Conservation (phyloP, 2,329 filamentous ascomycete species). For the Hypoxylon sp. region DNA sequence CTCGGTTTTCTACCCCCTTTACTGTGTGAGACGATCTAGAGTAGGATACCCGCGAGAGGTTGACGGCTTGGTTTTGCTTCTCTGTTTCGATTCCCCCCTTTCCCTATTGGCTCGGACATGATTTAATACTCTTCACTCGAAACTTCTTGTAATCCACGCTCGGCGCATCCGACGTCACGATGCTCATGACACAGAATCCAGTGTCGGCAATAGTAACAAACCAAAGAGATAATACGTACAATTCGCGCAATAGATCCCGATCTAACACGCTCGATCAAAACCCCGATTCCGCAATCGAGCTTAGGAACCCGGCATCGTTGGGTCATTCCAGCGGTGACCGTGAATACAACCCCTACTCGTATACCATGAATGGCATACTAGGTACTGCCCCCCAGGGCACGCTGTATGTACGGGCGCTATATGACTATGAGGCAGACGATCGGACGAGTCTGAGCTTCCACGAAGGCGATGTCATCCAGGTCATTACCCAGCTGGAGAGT, state of each 20-base stretch:
- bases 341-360: slow-evolving; percentile 44
- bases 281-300: slow-evolving; percentile 45
- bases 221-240: slow-evolving; percentile 52
- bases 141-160: slow-evolving; percentile 29
- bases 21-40: slow-evolving; percentile 16
- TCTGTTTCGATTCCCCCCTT: slow-evolving; percentile 11
- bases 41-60: slow-evolving; percentile 10
- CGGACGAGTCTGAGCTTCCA: slow-evolving; percentile 96
- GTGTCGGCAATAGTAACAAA: slow-evolving; percentile 56
- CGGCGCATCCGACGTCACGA: slow-evolving; percentile 52
- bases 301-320: slow-evolving; percentile 47
- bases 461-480: slow-evolving; percentile 96
- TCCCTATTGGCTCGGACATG: slow-evolving; percentile 40
- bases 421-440: slow-evolving; percentile 98
- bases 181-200: slow-evolving; percentile 63
- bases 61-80: slow-evolving; percentile 25
- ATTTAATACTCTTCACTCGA: slow-evolving; percentile 39
- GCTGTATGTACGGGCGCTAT: slow-evolving; percentile 94
- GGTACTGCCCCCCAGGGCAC: slow-evolving; percentile 68
- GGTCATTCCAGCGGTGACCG: slow-evolving; percentile 46
- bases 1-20: slow-evolving; percentile 12
- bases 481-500: slow-evolving; percentile 96
- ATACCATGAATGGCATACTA: slow-evolving; percentile 68
- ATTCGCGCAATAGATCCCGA: slow-evolving; percentile 46
- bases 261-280: slow-evolving; percentile 43